Evolutionary conservation across 169 alveolate species (phyloP).

Genomic region (Toxoplasma gondii): DNA sequence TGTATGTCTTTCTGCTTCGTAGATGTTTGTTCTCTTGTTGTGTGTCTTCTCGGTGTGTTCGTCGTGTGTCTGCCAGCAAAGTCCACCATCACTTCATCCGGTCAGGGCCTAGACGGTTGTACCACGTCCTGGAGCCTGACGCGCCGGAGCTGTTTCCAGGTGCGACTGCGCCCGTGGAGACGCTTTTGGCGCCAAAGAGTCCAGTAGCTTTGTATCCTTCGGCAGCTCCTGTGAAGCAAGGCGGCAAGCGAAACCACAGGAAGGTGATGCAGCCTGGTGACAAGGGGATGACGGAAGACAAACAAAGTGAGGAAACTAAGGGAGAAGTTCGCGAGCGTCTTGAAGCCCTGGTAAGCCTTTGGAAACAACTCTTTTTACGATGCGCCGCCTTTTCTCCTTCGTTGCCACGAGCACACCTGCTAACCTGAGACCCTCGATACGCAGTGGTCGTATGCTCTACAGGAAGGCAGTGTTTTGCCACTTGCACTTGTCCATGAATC

Average conservation of each 20-base stretch:
- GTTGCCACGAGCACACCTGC: neutral
- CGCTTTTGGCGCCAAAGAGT: constrained; percentile 2
- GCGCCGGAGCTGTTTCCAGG: neutral
- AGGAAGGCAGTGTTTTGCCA: neutral
- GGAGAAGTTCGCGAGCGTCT: neutral
- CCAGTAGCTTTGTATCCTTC: constrained; percentile 4
- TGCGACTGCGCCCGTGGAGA: neutral
- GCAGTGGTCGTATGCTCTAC: neutral
- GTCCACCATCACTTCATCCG: constrained; percentile 31
- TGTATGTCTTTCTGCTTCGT: neutral
- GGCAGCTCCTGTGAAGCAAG: neutral
- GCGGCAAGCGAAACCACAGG: neutral
- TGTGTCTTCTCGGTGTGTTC: neutral
- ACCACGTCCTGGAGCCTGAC: constrained; percentile 32
- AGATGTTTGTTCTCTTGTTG: too few species aligned
- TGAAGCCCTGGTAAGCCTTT: constrained; percentile 6
- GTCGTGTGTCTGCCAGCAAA: neutral
- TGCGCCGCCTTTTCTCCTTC: neutral
- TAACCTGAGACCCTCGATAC: neutral
- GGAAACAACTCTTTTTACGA: neutral
- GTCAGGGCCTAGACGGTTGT: neutral
- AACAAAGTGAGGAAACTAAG: neutral
- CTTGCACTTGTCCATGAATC: neutral
- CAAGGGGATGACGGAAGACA: neutral
- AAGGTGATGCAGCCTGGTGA: neutral